Base-by-base conservation (phyloP, 306 rosid species). In the Delonix regia region DNA sequence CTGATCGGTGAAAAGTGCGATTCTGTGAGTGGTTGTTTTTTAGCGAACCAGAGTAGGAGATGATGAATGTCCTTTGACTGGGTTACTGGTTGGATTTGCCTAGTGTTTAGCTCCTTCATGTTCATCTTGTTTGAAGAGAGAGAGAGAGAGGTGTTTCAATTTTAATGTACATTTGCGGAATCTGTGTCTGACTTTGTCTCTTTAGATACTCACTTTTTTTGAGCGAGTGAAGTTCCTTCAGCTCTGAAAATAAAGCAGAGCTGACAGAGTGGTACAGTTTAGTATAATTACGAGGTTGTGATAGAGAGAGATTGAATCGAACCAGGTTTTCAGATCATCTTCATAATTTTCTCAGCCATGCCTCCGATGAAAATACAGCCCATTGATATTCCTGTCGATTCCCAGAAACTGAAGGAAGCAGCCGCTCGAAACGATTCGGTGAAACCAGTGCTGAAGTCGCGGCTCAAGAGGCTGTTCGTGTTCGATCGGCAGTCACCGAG, bases 321-420 rank as follows among this genome's bases (percentile, higher is more conserved):
- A 28, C 12, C 41, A 18, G 53, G 49, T 63, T 63, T 10, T 49
- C 25, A 47, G 76, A 53, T 33, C 63, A 15, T 67, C 8, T 7
- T 69, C 30, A 48, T 22, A 48, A 52, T 30, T 60, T 25, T 38
- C 27, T 61, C 16, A 77, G 11, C 55, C 66, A 90, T 88, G 92
- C 93, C 98, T 85, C 92, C 98, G 84, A 86, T 93, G 99, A 95
- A 91, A 94, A 89, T 95, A 89, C 98, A 91, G 76, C 99, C 99
- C 0, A 85, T 95, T 33, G 93, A 91, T 71, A 66, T 86, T 22
- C 52, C 28, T 13, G 9, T 12, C 79, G 93, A 93, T 80, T 44
- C 92, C 41, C 86, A 81, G 64, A 79, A 82, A 25, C 66, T 72
- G 44, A 88, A 84, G 61, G 97, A 86, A 34, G 74, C 69, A 76